Evolutionary conservation across 352 stramenopile genomes (phyloP).

Genomic region (Phytophthora hybrid): DNA sequence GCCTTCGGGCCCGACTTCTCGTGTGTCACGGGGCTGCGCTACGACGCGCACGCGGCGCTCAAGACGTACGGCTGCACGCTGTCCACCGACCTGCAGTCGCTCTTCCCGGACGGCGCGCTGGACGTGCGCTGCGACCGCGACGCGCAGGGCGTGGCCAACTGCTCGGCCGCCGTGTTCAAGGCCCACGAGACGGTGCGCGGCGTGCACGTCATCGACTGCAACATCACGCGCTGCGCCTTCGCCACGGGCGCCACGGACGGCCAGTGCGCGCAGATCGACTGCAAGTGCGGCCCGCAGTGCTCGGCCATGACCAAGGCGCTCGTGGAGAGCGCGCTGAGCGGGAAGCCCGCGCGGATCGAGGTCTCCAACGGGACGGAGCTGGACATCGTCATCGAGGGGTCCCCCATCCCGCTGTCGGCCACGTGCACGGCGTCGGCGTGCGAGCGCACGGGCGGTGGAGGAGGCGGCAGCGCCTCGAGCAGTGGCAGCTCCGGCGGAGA

Average conservation of each 20-base stretch:
- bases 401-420: conserved; percentile 71
- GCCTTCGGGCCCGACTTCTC: conserved; percentile 47
- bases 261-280: conserved; percentile 61
- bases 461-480: conserved; percentile 34
- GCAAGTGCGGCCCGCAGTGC: conserved; percentile 71
- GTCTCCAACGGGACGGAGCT: conserved; percentile 57
- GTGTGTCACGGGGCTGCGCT: conserved; percentile 63
- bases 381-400: conserved; percentile 73
- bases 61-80: conserved; percentile 82
- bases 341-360: conserved; percentile 68
- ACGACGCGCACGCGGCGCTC: conserved; percentile 47
- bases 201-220: conserved; percentile 79
- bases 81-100: conserved; percentile 56
- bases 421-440: conserved; percentile 74
- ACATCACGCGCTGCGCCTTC: conserved; percentile 64
- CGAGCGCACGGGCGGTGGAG: conserved; percentile 41
- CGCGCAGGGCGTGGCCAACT: conserved; percentile 43
- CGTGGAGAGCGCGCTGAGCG: conserved; percentile 70
- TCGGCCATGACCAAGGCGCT: conserved; percentile 69
- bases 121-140: conserved; percentile 69
- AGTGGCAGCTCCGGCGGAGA: conserved; percentile 37
- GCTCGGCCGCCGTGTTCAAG: conserved; percentile 77
- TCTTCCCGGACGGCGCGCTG: conserved; percentile 75
- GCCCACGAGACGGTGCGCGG: conserved; percentile 49
- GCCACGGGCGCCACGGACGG: conserved; percentile 47